Evolutionary conservation across 1,139 yeast genomes (phyloP).

Genomic region (Geotrichum bryndzae): DNA sequence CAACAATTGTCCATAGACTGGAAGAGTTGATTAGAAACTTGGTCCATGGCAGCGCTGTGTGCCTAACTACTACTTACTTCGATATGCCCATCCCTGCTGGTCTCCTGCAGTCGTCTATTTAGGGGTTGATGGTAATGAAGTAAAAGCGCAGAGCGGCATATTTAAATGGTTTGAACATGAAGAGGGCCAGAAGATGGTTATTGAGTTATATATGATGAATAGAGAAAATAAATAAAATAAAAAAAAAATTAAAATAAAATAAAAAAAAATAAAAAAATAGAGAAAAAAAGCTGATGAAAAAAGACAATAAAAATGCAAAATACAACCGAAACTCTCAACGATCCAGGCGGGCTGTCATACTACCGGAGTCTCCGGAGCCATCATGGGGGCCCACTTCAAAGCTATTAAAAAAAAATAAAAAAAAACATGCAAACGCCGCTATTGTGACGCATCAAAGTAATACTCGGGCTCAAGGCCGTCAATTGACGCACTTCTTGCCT

Average conservation of each 20-base stretch:
- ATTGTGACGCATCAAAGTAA: constrained; percentile 50
- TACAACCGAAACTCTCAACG: neutral
- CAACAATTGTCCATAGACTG: neutral
- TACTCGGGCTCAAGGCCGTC: constrained; percentile 77
- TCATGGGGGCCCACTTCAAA: neutral
- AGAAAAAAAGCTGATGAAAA: neutral
- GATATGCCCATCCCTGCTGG: neutral
- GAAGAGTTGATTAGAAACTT: neutral
- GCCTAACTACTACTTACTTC: neutral
- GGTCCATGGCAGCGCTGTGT: neutral
- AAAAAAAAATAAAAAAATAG: neutral
- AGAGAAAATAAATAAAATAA: neutral
- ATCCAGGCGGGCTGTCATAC: neutral
- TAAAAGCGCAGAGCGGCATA: neutral
- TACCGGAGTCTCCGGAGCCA: too few species aligned
- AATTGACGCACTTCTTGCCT: constrained; percentile 68
- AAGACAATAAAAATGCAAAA: neutral
- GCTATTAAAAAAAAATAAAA: neutral
- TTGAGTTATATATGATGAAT: neutral
- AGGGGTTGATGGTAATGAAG: neutral
- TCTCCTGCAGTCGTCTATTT: neutral
- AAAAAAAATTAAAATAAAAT: neutral
- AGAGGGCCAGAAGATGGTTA: neutral
- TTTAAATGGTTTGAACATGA: neutral
- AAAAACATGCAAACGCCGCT: neutral